A percentile compares a stretch with the other conserved stretches of the same genome.
phyloP scores from a whole-genome alignment of 306 rosid genomes.

The Dicorynia guianensis region DNA sequence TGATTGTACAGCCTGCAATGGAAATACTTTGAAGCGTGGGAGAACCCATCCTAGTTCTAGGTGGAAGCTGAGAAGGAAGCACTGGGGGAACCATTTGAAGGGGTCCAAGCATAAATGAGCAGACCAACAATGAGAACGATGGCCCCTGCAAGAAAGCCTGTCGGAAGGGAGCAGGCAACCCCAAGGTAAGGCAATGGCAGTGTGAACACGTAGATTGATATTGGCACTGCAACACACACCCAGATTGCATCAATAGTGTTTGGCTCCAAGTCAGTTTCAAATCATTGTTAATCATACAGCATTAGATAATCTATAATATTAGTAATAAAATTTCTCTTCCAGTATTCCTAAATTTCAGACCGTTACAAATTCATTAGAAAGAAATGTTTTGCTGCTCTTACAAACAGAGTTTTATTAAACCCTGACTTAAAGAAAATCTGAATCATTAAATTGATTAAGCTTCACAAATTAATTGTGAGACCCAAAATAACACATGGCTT shows the following conservation, averaged over 20 bases:
- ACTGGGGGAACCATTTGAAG: slow-evolving; percentile 52
- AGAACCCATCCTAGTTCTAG: slow-evolving; percentile 22
- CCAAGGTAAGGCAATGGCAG: slow-evolving; percentile 87
- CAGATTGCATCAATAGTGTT: slow-evolving; percentile 31
- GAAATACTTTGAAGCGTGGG: neutral
- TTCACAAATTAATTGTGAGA: too few relatives aligned
- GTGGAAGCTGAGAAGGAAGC: slow-evolving; percentile 50
- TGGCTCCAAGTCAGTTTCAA: slow-evolving; percentile 19
- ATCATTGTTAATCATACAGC: neutral
- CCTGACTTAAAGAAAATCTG: too few relatives aligned
- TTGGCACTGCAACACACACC: slow-evolving; percentile 73
- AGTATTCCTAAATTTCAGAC: too few relatives aligned
- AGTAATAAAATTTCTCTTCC: too few relatives aligned
- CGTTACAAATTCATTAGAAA: too few relatives aligned
- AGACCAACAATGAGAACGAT: slow-evolving; percentile 70
- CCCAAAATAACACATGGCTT: too few relatives aligned
- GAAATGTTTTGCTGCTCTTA: too few relatives aligned
- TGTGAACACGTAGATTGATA: slow-evolving; percentile 75
- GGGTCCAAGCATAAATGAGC: slow-evolving; percentile 75
- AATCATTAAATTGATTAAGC: too few relatives aligned
- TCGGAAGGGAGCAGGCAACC: slow-evolving; percentile 73
- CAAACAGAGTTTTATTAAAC: too few relatives aligned
- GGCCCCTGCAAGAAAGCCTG: slow-evolving; percentile 81
- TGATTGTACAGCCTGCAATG: neutral
- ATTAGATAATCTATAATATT: too few relatives aligned